Base-by-base conservation (phyloP, 805 yeast species). In the Starmerella stigmatis region DNA sequence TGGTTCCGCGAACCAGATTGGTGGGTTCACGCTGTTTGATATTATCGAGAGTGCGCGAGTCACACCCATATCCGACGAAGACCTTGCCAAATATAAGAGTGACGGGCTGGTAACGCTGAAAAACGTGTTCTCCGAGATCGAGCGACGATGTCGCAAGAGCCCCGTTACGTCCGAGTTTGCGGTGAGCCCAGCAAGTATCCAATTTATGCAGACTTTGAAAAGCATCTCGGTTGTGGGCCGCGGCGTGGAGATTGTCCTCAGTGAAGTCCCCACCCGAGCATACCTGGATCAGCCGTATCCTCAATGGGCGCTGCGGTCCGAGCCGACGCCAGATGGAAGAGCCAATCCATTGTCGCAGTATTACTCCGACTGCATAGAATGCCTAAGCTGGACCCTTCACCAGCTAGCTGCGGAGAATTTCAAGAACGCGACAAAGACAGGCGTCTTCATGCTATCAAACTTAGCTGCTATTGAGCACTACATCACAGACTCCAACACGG, bases 351-450 rank as follows among this genome's bases (percentile, higher is more conserved):
- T 53, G 9, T 46, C 51, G 45, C 62, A 81, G 51, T 88, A 73
- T 57, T 73, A 76, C 49, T 74, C 86, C 42, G 97, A 89, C 60
- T 70, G 81, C 35, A 71, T 89, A 34, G 96, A 88, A 60, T 77
- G 79, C 36, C 71, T 85, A 21, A 70, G 79, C 59, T 67, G 78
- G 26, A 72, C 73, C 43, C 63, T 88, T 38, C 94, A 82, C 39
- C 41, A 37, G 26, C 41, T 59, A 66, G 75, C 42, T 72, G 72
- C 51, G 75, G 82, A 23, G 70, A 71, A 48, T 47, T 59, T 22
- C 53, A 64, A 38, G 54, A 48, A 49, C 17, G 55, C 41, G 51
- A 57, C 43, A 50, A 63, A 49, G 47, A 56, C 36, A 47, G 69
- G 43, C 60, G 67, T 21, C 60, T 82, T 49, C 52, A 74, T 81